phyloP scores from a whole-genome alignment of 2,329 filamentous ascomycete genomes.

The Colletotrichum neosansevieriae region DNA sequence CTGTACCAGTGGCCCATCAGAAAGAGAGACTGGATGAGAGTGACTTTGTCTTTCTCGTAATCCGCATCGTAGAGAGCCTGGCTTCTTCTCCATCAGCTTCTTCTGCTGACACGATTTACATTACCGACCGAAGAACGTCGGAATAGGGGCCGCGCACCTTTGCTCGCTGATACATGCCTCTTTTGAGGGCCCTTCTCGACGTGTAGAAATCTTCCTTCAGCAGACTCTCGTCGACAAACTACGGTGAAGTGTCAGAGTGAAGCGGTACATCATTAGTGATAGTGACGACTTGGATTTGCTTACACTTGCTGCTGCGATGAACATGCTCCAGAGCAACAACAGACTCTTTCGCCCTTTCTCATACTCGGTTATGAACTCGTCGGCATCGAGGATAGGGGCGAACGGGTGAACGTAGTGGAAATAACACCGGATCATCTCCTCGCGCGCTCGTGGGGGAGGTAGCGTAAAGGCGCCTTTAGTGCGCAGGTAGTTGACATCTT shows the following conservation, averaged over 20 bases:
- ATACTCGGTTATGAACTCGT: constrained; percentile 40
- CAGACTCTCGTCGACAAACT: constrained; percentile 7
- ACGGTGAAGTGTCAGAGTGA: not conserved
- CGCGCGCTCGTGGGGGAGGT: constrained; percentile 32
- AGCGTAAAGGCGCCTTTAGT: constrained; percentile 41
- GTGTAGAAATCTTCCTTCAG: constrained; percentile 37
- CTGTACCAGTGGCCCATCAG: constrained; percentile 57
- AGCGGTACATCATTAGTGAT: too few relatives aligned
- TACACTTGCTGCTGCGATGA: constrained; percentile 47
- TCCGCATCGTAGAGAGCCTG: constrained; percentile 43
- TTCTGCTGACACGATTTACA: not conserved
- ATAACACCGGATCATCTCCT: constrained; percentile 42
- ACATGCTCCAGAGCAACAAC: constrained; percentile 47
- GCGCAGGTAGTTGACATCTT: constrained; percentile 35
- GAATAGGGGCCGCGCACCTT: constrained; percentile 45
- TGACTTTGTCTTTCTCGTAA: constrained; percentile 53
- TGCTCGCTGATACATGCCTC: constrained; percentile 51
- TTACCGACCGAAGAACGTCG: too few relatives aligned
- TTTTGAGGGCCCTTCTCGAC: constrained; percentile 51
- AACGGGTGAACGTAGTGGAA: constrained; percentile 46
- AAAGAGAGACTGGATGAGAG: constrained; percentile 56
- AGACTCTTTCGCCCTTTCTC: constrained; percentile 37
- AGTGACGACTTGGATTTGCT: constrained; percentile 30
- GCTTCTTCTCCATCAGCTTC: not conserved
- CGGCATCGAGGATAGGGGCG: constrained; percentile 43